Evolutionary conservation across 306 rosid genomes (phyloP), one percentile per base, ranked within the genome.

Genomic region (Ziziphus jujuba): DNA sequence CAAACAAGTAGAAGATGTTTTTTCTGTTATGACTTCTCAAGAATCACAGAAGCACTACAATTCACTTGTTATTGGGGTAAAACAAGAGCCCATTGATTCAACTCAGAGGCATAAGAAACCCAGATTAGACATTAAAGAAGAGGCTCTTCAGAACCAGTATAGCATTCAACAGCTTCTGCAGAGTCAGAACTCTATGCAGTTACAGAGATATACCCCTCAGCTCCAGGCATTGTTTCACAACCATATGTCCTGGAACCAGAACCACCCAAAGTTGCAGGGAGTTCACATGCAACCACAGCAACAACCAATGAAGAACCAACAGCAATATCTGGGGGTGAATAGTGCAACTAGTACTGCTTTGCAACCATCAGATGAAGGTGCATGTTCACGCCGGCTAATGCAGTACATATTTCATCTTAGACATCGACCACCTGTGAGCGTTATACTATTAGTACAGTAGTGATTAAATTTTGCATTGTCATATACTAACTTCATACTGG

Each of bases 351-450:
- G 56, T 33, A 9, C 31, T 50, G 48, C 56, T 40, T 2, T 16
- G 2, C 70, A 70, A 44, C 67, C 48, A 16, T 56, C 35, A 23
- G 71, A 72, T 31, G 68, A 71, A 28, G 81, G 73, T 65, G 72
- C 63, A 11, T 82, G 78, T 72, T 61, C 79, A 6, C 72, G 72
- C 50, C 72, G 81, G 60, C 67, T 82, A 53, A 78, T 75, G 83
- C 76, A 82, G 81, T 79, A 74, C 56, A 56, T 78, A 9, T 64
- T 71, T 79, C 73, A 72, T 67, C 69, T 54, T 49, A 83, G 71
- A 58, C 71, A 54, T 36, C 73, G 81, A 35, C 87, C 87, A 49
- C 57, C 65, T 47, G 87, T 82, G 22, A 75, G 84, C n/a, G n/a
- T n/a, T n/a, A n/a, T n/a, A n/a, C n/a, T 75, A 56, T 33, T 50